Evolutionary conservation across 768 basidiomycete species (phyloP), one percentile per base, ranked within the genome.

Genomic region (Tulasnella sp.): DNA sequence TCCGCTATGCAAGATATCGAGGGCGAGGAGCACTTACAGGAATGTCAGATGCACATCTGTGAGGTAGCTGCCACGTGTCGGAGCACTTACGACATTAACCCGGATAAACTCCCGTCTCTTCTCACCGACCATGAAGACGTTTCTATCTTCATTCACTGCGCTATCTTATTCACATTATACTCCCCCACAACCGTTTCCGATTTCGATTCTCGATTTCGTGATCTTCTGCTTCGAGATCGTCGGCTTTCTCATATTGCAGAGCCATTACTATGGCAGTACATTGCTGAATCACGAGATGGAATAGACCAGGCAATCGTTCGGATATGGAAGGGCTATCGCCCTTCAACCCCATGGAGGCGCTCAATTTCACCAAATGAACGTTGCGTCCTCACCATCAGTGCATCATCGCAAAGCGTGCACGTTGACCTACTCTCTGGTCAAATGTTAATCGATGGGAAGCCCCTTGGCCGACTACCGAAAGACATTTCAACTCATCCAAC

Each of bases 1-100:
- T 59, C 64, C n/a, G 55, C 56, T 15, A 58, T 71, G 7, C 45
- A 72, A 16, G 48, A 41, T 31, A 63, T 61, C 29, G 57, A 73
- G 13, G 58, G 63, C 53, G 62, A 53, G 20, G n/a, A 37, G 19
- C 15, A 19, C 22, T 13, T 16, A 10, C 34, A 48, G 27, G 58
- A 61, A 1, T 24, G 56, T 19, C 58, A 60, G 33, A 48, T 47
- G 8, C 62, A 60, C 13, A 55, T 70, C 20, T 62, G 66, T 27
- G 67, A 69, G 39, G 61, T 65, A 28, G 70, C 70, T 1, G 60
- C 37, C 10, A 45, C 39, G 9, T 48, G 47, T 45, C 9, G 37
- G 9, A 15, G 10, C 9, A 48, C 47, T 49, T 48, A 12, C 27
- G 47, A 45, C 37, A 24, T 45, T 9, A 42, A 48, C 45, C 47